A percentile compares a stretch with the other conserved stretches of the same genome.
These are phyloP conservation scores for Graphilbum fragrans DNA, from an alignment of 2,329 filamentous ascomycete genomes.

Conservation along the genomic window DNA sequence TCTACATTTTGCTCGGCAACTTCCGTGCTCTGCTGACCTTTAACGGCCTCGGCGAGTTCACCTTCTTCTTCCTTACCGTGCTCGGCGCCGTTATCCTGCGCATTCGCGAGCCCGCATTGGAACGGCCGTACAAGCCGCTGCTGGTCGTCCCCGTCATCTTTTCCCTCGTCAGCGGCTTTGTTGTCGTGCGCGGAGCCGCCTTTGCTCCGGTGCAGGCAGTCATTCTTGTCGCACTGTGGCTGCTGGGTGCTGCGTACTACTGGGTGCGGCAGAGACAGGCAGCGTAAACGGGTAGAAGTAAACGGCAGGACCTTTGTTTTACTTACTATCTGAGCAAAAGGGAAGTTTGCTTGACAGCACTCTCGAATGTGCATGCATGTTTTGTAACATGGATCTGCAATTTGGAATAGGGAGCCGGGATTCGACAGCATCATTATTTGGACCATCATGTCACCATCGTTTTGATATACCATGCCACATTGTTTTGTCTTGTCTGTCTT, in stretches of 20 bases:
- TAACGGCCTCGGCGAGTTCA: slow-evolving; percentile 46
- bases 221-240: slow-evolving; percentile 38
- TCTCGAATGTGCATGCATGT: no score
- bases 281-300: no score
- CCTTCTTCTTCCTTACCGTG: slow-evolving; percentile 53
- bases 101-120: slow-evolving; percentile 39
- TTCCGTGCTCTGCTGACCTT: slow-evolving; percentile 50
- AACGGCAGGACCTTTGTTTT: no score
- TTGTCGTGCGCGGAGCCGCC: slow-evolving; percentile 44
- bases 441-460: no score
- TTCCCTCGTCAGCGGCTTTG: slow-evolving; percentile 44
- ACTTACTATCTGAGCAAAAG: no score
- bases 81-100: slow-evolving; percentile 45
- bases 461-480: no score
- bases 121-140: slow-evolving; percentile 42
- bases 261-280: background rate
- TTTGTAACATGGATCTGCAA: no score
- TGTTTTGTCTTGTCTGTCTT: no score
- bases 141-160: slow-evolving; percentile 40
- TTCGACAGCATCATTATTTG: no score
- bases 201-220: slow-evolving; percentile 44
- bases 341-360: no score
- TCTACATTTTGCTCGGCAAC: slow-evolving; percentile 49
- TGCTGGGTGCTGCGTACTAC: slow-evolving; percentile 32
- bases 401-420: no score